Conservation (phyloP, 2,329 filamentous ascomycete species). For the Aspergillus sp. region DNA sequence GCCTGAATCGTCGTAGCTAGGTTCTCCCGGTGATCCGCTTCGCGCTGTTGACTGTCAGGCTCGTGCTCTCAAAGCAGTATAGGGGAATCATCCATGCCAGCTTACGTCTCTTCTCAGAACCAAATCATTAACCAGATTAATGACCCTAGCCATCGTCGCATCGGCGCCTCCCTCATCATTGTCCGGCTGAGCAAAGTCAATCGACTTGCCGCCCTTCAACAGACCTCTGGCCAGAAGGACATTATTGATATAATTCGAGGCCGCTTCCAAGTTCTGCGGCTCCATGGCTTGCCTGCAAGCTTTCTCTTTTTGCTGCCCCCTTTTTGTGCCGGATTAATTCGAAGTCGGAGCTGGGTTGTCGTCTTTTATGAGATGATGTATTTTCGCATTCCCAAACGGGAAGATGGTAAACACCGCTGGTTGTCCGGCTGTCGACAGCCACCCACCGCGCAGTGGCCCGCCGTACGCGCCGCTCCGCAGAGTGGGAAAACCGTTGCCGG, state of each 20-base stretch:
- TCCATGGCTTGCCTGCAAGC: slow-evolving; percentile 36
- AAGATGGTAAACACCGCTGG: slow-evolving; percentile 36
- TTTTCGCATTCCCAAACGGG: slow-evolving; percentile 28
- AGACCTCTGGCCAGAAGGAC: slow-evolving; percentile 56
- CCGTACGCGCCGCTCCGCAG: not conserved
- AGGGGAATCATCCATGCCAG: slow-evolving; percentile 9
- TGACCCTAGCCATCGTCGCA: slow-evolving; percentile 73
- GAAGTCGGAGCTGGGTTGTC: not conserved
- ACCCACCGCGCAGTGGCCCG: slow-evolving; percentile 14
- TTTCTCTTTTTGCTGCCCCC: not conserved
- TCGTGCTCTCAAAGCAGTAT: not conserved
- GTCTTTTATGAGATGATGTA: not conserved
- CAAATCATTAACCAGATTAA: slow-evolving; percentile 88
- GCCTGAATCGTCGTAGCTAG: slow-evolving; percentile 69
- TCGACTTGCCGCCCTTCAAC: slow-evolving; percentile 47
- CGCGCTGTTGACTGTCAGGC: slow-evolving; percentile 51
- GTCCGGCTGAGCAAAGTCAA: slow-evolving; percentile 74
- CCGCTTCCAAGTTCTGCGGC: slow-evolving; percentile 48
- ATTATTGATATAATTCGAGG: slow-evolving; percentile 58
- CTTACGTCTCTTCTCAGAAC: slow-evolving; percentile 81
- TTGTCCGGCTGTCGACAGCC: slow-evolving; percentile 11
- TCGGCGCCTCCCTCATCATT: slow-evolving; percentile 52
- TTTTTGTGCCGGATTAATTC: slow-evolving; percentile 2
- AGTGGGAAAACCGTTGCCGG: not conserved
- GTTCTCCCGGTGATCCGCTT: slow-evolving; percentile 79